Percentiles rank a stretch among this genome's conserved stretches.
Evolutionary conservation across 805 yeast species (phyloP).

Genomic region (Hanseniaspora opuntiae): DNA sequence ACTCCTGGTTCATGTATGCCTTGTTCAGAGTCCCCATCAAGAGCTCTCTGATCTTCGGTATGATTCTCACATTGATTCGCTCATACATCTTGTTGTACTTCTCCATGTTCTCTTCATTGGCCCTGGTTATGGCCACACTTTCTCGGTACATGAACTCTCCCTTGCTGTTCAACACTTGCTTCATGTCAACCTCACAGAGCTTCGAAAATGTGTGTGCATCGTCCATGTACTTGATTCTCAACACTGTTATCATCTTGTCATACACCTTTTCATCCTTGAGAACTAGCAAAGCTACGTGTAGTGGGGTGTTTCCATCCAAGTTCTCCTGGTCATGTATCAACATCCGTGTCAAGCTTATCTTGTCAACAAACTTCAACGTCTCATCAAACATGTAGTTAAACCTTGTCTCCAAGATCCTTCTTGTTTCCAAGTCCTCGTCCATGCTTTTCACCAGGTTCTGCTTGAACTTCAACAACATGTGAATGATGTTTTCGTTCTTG

Average conservation of each 20-base stretch:
- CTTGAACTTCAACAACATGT: conserved; percentile 52
- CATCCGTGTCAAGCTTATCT: neutral
- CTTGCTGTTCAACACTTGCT: neutral
- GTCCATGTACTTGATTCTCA: conserved; percentile 55
- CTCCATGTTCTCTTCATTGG: neutral
- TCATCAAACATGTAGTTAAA: neutral
- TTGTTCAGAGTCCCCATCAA: conserved; percentile 30
- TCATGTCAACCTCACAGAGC: neutral
- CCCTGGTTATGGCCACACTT: too few relatives aligned
- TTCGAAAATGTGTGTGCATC: conserved; percentile 55
- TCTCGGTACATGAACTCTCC: neutral
- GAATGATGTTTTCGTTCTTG: conserved; percentile 30
- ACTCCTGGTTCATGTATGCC: conserved; percentile 17
- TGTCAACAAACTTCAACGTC: neutral
- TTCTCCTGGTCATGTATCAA: neutral
- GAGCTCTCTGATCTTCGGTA: conserved; percentile 39
- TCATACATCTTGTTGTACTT: conserved; percentile 51
- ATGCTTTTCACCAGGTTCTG: neutral
- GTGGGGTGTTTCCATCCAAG: neutral
- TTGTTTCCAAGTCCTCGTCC: neutral
- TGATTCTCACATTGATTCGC: conserved; percentile 38
- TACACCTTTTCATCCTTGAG: conserved; percentile 14
- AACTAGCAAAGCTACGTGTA: neutral
- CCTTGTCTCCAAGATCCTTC: neutral
- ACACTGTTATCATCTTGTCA: conserved; percentile 24